phyloP scores from a whole-genome alignment of 768 basidiomycete species.

The Suillus spraguei region DNA sequence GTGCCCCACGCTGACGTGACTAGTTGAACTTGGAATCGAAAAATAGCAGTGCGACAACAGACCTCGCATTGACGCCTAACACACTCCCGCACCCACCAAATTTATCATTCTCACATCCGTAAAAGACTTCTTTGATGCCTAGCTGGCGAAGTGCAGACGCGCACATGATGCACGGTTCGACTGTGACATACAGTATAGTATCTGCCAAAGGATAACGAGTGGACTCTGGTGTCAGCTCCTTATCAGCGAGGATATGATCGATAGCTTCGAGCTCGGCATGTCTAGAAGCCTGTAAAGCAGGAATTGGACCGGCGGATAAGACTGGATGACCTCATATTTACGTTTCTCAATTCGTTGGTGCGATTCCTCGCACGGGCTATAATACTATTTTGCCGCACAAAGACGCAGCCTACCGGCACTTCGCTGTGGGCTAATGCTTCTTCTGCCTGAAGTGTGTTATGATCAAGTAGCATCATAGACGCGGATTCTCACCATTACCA shows the following conservation, averaged over 20 bases:
- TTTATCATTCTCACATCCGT: conserved; percentile 93
- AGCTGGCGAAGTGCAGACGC: conserved; percentile 93
- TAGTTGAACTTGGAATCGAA: conserved; percentile 1
- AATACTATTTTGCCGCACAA: conserved; percentile 74
- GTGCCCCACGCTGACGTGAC: conserved; percentile 57
- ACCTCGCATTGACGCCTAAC: conserved; percentile 82
- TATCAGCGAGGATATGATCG: conserved; percentile 76
- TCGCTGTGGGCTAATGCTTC: conserved; percentile 85
- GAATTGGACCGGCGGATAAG: conserved; percentile 5
- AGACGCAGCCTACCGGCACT: conserved; percentile 97
- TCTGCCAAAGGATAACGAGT: conserved; percentile 64
- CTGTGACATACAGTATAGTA: conserved; percentile 94
- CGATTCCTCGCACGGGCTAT: conserved; percentile 91
- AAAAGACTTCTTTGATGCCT: conserved; percentile 88
- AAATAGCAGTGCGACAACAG: conserved; percentile 25
- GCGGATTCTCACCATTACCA: conserved; percentile 65
- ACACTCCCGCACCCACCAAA: conserved; percentile 98
- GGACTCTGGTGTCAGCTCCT: conserved; percentile 51
- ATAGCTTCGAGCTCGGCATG: conserved; percentile 98
- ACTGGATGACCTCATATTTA: conserved; percentile 35
- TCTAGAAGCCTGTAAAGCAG: conserved; percentile 74
- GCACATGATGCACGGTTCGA: conserved; percentile 99
- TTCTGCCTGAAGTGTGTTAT: conserved; percentile 53
- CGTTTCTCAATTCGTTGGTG: conserved; percentile 93
- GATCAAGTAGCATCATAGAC: conserved; percentile 1